Evolutionary conservation across 73 alveolate genomes (phyloP), one percentile per base, ranked within the genome.

Genomic region (Effrenium voratum): DNA sequence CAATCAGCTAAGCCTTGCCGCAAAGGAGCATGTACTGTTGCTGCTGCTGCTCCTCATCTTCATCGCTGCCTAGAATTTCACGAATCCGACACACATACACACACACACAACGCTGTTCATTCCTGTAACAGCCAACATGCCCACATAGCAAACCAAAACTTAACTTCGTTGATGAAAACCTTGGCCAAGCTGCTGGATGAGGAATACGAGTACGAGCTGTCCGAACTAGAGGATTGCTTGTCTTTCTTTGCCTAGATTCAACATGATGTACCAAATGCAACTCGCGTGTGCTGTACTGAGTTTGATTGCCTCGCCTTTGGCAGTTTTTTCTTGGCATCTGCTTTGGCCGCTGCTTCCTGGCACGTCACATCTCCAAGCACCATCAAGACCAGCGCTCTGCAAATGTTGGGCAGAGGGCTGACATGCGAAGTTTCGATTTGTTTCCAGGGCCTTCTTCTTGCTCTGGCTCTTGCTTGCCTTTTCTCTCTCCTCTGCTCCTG

Each of bases 231-330:
- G 32, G 88, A 75, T 87, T 90, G 60, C 59, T 76, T 90, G 88
- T 90, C 97, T 70, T 90, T 90, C 43, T 90, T 90, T 57, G 97
- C 97, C 97, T 90, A n/a, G n/a, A n/a, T 38, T 45, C 75, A n/a
- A 8, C 63, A 77, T 22, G 43, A 12, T n/a, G 77, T 22, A 32
- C 28, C 77, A 0, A 0, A 3, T 16, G 79, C 79, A 66, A 19
- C 10, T n/a, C 30, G 79, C 79, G 40, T 28, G n/a, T 16, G 34
- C 30, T 66, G n/a, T 26, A 66, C 79, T 10, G 40, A 4, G 40
- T 13, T 49, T 32, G 92, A 32, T 40, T 26, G 59, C 24, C 59
- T 15, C 28, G 82, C 97, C 97, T 90, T 90, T 34, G 97, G 49
- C 13, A 47, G 72, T 76, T 90, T 90, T 76, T 90, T 90, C 57